Evolutionary conservation across 768 basidiomycete genomes (phyloP).

Genomic region (Hortiboletus flavorubellus): DNA sequence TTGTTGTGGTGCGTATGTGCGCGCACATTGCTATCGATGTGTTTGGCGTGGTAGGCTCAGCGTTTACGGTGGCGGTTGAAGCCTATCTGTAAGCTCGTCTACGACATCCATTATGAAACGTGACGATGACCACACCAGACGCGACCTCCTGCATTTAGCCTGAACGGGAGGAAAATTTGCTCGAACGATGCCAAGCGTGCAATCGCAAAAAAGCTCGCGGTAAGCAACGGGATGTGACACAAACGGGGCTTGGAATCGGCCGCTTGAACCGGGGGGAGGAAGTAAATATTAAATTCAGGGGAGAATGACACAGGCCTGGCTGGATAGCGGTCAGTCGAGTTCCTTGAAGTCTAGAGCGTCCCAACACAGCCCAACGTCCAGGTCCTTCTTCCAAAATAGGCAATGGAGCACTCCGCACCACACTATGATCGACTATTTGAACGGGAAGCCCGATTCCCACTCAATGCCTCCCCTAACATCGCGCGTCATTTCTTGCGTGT

Average conservation of each 20-base stretch:
- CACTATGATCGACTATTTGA: constrained; percentile 31
- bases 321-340: not conserved
- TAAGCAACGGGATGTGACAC: not conserved
- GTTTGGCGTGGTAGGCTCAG: not conserved
- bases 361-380: constrained; percentile 11
- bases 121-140: not conserved
- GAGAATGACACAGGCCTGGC: not conserved
- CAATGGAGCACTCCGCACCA: constrained; percentile 15
- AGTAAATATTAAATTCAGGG: not conserved
- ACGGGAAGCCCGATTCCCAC: constrained; percentile 1
- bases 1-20: not conserved
- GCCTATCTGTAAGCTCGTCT: not conserved
- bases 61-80: not conserved
- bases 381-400: constrained; percentile 25
- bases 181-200: not conserved
- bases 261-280: not conserved
- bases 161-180: not conserved
- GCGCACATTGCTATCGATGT: not conserved
- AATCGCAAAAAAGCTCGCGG: not conserved
- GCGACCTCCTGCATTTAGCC: not conserved
- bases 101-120: not conserved
- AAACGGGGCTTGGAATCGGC: not conserved
- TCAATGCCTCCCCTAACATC: constrained; percentile 13
- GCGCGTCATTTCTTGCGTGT: constrained; percentile 1
- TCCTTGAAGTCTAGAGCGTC: constrained; percentile 20